These are phyloP conservation scores for Spongospora subterranea DNA, from an alignment of 208 protist genomes.

Conservation along the genomic window DNA sequence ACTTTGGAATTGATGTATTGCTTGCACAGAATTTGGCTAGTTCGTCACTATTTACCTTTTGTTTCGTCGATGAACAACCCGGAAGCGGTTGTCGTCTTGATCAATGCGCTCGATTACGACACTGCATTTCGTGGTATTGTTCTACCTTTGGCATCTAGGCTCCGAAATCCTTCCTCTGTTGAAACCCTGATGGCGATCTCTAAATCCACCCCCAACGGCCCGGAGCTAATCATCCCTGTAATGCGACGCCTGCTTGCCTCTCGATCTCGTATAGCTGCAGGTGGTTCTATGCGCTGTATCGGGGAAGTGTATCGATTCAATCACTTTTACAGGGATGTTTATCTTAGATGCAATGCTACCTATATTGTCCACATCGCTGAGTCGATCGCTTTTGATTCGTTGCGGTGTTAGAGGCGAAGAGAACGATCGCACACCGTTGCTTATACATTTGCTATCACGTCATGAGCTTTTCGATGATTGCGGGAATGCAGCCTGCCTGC, in stretches of 20 bases:
- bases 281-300: neutral
- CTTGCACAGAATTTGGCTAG: too few relatives aligned
- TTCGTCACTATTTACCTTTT: conserved; percentile 7
- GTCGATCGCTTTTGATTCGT: neutral
- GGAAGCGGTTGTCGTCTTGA: neutral
- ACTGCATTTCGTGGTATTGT: neutral
- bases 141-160: conserved; percentile 11
- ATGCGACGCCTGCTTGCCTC: neutral
- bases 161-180: neutral
- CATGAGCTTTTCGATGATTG: neutral
- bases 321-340: neutral
- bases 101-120: neutral
- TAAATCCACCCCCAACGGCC: neutral
- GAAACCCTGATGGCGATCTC: neutral
- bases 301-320: too few relatives aligned
- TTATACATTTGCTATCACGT: neutral
- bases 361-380: neutral
- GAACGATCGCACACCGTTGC: neutral
- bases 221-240: conserved; percentile 5
- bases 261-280: neutral
- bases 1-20: too few relatives aligned
- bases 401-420: neutral
- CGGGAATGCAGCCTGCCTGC: neutral
- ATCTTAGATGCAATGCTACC: neutral
- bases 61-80: neutral